These are phyloP conservation scores for Podila epigama DNA, from an alignment of 192 early-diverging fungal genomes.

Conservation along the genomic window DNA sequence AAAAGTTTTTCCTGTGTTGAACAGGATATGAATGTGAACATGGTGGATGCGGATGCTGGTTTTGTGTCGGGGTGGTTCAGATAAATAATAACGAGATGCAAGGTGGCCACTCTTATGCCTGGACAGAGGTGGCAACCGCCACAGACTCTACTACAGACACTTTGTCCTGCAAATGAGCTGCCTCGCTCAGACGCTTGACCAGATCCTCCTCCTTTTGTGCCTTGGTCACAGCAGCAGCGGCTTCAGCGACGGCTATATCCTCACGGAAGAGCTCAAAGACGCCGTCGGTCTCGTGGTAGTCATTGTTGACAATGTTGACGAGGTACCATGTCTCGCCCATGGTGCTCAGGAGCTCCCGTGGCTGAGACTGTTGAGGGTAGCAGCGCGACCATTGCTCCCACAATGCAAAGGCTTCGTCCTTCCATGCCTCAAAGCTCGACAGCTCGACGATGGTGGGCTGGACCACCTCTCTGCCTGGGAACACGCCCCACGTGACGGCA, in stretches of 20 bases:
- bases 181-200: too few species aligned
- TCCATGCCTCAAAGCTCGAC: conserved; percentile 94
- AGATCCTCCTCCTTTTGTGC: neutral
- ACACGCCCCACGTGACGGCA: conserved; percentile 99
- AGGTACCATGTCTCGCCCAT: conserved; percentile 85
- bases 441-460: conserved; percentile 97
- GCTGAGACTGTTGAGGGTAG: conserved; percentile 62
- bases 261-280: conserved; percentile 59
- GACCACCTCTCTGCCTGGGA: conserved; percentile 94
- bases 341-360: conserved; percentile 61
- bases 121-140: too few species aligned
- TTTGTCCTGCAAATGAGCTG: neutral
- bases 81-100: neutral
- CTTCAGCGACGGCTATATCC: neutral
- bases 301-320: conserved; percentile 95
- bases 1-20: conserved; percentile 4
- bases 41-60: neutral
- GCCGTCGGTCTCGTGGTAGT: conserved; percentile 75
- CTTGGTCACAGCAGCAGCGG: neutral
- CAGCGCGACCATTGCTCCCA: conserved; percentile 91
- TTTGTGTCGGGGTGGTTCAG: too few species aligned
- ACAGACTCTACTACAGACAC: neutral
- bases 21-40: neutral
- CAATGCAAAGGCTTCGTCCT: conserved; percentile 93
- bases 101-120: neutral